Evolutionary conservation across 805 yeast genomes (phyloP), one percentile per base, ranked within the genome.

Genomic region (Barnettozyma salicaria): DNA sequence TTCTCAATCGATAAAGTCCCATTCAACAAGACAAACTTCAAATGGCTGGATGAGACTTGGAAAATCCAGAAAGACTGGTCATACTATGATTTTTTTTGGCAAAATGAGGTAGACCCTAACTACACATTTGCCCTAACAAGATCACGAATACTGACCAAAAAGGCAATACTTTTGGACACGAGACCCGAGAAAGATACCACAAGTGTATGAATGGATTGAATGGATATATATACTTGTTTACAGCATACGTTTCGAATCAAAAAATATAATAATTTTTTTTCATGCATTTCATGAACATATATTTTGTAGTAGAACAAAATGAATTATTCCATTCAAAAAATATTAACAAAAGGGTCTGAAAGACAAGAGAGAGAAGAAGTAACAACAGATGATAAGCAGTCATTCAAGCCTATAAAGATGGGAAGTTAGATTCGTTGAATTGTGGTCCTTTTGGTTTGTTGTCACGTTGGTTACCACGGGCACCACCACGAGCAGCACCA

Each of bases 1-100:
- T 50, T 64, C 16, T 60, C 60, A 3, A 48, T 54, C 1, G 76
- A 74, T 48, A 55, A 54, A 20, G 74, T 76, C 38, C 82, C 81
- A 0, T 48, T 48, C 41, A 49, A 62, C 11, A 61, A 64, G 19
- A 66, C 67, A 37, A 63, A 58, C 31, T 77, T 82, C 82, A 65
- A 61, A 39, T 77, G 84, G 84, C 40, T 72, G 12, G 82, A 76
- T 34, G 65, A 57, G 11, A 41, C 51, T 3, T 77, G 84, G 84
- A 48, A 51, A 8, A 42, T 72, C 6, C 80, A 74, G 40, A 27
- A 45, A 8, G 66, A 60, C 13, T 77, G 84, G 84, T 59, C 61
- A 0, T 77, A 70, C 45, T 72, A 58, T 48, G 77, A 74, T 47
- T 67, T 61, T 37, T 61, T 61, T 25, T 77, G 84, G 84, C 59